These are phyloP conservation scores for Coemansia sp. DNA, from an alignment of 192 early-diverging fungal species.

Conservation along the genomic window DNA sequence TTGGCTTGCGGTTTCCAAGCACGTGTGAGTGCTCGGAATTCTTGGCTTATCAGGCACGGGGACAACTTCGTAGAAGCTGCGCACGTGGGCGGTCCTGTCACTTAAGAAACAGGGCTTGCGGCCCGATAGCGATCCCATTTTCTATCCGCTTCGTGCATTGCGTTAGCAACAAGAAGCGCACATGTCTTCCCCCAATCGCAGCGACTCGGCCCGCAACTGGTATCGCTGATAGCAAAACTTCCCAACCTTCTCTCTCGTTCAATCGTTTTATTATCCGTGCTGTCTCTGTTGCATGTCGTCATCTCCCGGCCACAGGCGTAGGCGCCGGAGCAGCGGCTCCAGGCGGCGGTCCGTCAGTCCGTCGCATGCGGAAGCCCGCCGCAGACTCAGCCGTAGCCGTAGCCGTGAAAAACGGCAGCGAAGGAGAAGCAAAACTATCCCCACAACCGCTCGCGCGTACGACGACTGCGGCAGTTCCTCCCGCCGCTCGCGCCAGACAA, in stretches of 20 bases:
- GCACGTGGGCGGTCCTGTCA: not conserved
- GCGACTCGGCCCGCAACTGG: not conserved
- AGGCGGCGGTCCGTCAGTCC: conserved; percentile 31
- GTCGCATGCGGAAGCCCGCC: conserved; percentile 10
- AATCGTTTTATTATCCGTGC: not conserved
- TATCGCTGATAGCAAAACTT: not conserved
- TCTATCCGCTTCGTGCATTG: not conserved
- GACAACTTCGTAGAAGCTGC: not conserved
- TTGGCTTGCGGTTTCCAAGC: not conserved
- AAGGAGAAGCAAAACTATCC: conserved; percentile 14
- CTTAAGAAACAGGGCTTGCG: not conserved
- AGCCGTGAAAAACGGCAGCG: conserved; percentile 12
- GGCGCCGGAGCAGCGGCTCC: conserved; percentile 7
- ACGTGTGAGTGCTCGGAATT: not conserved
- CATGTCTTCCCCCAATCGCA: not conserved
- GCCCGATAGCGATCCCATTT: not conserved
- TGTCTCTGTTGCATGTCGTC: conserved; percentile 12
- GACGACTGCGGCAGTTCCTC: not conserved
- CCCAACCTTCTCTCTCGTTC: not conserved
- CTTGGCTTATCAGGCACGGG: not conserved
- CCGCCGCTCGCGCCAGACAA: not conserved
- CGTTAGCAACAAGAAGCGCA: not conserved
- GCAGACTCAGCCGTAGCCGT: conserved; percentile 5
- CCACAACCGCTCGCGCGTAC: not conserved
- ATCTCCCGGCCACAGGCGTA: conserved; percentile 10